Evolutionary conservation across 352 stramenopile species (phyloP), one percentile per base, ranked within the genome.

Genomic region (Pythium sukuiense): DNA sequence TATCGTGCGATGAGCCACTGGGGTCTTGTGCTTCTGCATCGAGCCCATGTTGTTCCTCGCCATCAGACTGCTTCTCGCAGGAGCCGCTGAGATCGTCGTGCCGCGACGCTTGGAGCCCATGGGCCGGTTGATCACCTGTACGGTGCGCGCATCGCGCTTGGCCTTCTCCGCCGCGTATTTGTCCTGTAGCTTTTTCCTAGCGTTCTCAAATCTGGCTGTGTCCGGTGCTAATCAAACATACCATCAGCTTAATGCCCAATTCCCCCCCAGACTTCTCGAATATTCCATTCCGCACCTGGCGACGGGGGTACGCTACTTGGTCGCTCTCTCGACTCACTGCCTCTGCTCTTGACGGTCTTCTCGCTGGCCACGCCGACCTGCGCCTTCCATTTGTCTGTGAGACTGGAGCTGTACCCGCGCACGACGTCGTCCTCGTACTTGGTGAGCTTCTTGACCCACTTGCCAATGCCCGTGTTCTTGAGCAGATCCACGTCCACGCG

Each of bases 401-500:
- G 74, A n/a, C 71, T 92, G 16, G 76, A 67, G 52, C 84, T 93
- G 73, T 96, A 96, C 26, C 83, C 85, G 37, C 78, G 76, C 48
- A 96, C 80, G 61, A 93, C 72, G 29, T 92, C 78, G 57, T 96
- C 87, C 20, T 88, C 67, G 70, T 96, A 87, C 69, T 96, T 96
- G 63, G 85, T 89, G 60, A 94, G 78, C 59, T 94, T 94, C 71
- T 85, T 89, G 39, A 96, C 87, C 62, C 83, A 81, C 27, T 85
- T 83, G 43, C 87, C 87, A 62, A 96, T 92, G 58, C 84, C 81
- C 30, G 85, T 96, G 59, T 76, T 73, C 63, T 89, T 80, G 56
- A 96, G 71, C 61, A 93, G 71, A 12, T 87, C 83, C 37, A 86
- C 79, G 69, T 96, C 84, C 63, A 92, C 85, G 39, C 83, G 78